These are phyloP conservation scores for Apium graveolens DNA, from an alignment of 129 eudicot genomes.

Conservation along the genomic window DNA sequence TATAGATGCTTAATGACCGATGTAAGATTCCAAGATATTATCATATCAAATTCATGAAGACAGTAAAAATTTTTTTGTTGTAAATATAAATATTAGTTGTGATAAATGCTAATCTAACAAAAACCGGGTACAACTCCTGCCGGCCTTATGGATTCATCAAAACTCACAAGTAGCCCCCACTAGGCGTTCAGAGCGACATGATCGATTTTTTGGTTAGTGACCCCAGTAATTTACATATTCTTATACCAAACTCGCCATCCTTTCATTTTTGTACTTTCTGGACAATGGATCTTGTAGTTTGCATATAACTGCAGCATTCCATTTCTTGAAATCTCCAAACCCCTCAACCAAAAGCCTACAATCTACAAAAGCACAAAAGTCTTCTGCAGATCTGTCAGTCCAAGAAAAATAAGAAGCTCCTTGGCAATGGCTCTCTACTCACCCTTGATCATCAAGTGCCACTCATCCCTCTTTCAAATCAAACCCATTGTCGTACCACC, in stretches of 20 bases:
- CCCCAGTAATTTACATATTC: not conserved
- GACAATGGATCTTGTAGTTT: not conserved
- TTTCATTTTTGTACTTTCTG: not conserved
- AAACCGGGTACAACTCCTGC: too few relatives aligned
- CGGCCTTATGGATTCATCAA: not conserved
- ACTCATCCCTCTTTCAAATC: not conserved
- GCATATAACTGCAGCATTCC: not conserved
- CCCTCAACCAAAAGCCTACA: not conserved
- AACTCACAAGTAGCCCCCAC: not conserved
- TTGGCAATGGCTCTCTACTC: slow-evolving; percentile 5
- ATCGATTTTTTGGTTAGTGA: not conserved
- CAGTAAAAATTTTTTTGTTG: too few relatives aligned
- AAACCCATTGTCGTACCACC: not conserved
- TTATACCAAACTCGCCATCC: not conserved
- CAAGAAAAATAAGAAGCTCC: not conserved
- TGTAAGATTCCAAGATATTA: too few relatives aligned
- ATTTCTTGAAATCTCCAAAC: not conserved
- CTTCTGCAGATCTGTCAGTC: not conserved
- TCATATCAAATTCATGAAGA: too few relatives aligned
- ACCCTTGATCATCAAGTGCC: slow-evolving; percentile 2
- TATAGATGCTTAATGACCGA: too few relatives aligned
- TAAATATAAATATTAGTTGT: too few relatives aligned
- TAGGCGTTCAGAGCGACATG: not conserved
- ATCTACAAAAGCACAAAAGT: not conserved
- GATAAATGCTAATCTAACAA: too few relatives aligned